Evolutionary conservation across 805 yeast species (phyloP).

Genomic region (Yarrowia yakushimensis): DNA sequence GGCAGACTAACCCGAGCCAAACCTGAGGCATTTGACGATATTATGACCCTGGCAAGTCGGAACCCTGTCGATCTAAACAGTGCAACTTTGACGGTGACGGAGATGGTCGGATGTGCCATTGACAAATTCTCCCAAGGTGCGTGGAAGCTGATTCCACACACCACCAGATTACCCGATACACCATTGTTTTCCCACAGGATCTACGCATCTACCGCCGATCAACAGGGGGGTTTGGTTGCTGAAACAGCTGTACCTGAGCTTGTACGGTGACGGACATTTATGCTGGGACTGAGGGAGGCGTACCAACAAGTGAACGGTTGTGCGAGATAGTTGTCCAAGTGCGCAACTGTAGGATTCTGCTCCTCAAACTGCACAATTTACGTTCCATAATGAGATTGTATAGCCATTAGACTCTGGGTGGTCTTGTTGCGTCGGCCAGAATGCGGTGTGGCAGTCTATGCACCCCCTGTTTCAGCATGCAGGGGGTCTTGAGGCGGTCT

Average conservation of each 20-base stretch:
- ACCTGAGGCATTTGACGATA: not conserved
- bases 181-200: not conserved
- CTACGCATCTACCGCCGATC: not conserved
- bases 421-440: not conserved
- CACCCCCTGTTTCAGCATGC: constrained; percentile 19
- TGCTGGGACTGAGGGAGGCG: too few species aligned
- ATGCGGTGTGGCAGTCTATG: not conserved
- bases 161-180: too few species aligned
- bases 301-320: too few species aligned
- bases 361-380: too few species aligned
- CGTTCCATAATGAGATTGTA: not conserved
- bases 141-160: too few species aligned
- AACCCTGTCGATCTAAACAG: constrained; percentile 4
- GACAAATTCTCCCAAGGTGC: too few species aligned
- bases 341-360: too few species aligned
- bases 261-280: not conserved
- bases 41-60: not conserved
- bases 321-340: too few species aligned
- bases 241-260: not conserved
- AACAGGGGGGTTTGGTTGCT: constrained; percentile 12
- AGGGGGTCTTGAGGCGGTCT: too few species aligned
- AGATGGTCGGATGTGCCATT: too few species aligned
- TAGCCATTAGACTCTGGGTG: not conserved
- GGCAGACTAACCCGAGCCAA: not conserved
- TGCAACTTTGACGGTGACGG: too few species aligned